These are phyloP conservation scores for Penicillium sp. DNA, from an alignment of 2,329 filamentous ascomycete species.

Conservation along the genomic window DNA sequence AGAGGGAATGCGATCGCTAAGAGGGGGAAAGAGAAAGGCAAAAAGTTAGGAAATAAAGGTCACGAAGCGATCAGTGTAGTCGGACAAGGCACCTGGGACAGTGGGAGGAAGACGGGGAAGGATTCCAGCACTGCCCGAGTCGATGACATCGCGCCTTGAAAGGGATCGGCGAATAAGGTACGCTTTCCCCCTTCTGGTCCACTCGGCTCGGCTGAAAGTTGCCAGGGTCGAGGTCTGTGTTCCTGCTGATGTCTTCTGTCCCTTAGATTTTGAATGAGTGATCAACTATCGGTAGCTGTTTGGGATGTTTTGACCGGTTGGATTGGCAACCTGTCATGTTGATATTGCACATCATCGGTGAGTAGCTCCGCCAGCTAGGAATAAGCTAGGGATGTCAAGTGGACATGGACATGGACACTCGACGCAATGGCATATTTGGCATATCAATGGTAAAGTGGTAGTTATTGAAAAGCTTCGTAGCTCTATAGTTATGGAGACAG, in stretches of 20 bases:
- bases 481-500: background rate
- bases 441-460: background rate
- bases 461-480: background rate
- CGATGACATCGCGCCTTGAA: slow-evolving; percentile 33
- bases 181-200: slow-evolving; percentile 48
- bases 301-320: slow-evolving; percentile 1
- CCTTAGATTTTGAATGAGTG: background rate
- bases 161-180: slow-evolving; percentile 46
- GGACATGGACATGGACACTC: background rate
- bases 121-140: slow-evolving; percentile 27
- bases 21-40: slow-evolving; percentile 3
- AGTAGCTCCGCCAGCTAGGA: background rate
- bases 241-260: background rate
- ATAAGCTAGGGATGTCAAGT: background rate
- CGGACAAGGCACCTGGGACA: background rate
- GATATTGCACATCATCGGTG: background rate
- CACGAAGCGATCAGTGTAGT: background rate
- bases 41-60: background rate
- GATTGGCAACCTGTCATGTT: slow-evolving; percentile 5
- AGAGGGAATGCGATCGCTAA: slow-evolving; percentile 5
- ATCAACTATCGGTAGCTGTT: background rate
- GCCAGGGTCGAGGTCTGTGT: background rate
- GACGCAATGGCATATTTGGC: background rate
- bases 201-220: slow-evolving; percentile 5
- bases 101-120: slow-evolving; percentile 19